A percentile compares a stretch with the other conserved stretches of the same genome.
phyloP scores from a whole-genome alignment of 805 yeast genomes.

The Saccharomycopsis sp. region DNA sequence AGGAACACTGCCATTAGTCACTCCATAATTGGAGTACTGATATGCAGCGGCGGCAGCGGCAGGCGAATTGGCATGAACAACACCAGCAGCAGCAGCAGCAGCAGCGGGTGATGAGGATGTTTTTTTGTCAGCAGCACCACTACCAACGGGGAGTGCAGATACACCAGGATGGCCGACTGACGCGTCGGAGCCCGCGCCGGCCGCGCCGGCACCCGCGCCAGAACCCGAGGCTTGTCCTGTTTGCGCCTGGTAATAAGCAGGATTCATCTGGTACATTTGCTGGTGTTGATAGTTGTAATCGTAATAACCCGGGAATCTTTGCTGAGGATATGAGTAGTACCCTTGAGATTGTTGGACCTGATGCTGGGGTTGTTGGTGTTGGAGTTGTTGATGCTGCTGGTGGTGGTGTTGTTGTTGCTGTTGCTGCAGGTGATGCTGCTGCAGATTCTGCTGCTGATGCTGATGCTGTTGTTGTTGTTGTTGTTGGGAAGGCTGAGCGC shows the following conservation, averaged over 20 bases:
- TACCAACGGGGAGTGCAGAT: background rate
- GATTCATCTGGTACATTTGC: background rate
- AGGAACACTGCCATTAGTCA: background rate
- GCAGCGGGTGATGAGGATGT: background rate
- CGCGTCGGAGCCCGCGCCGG: background rate
- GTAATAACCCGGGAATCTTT: background rate
- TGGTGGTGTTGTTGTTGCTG: background rate
- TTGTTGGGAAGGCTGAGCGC: too few species aligned
- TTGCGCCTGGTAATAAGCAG: background rate
- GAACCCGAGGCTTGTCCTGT: background rate
- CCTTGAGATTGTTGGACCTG: background rate
- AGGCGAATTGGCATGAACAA: too few species aligned
- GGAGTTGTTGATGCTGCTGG: too few species aligned
- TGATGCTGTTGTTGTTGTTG: constrained; percentile 1
- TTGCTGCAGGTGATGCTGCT: background rate
- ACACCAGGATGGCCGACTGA: background rate
- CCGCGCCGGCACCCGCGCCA: background rate
- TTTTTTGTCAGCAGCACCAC: background rate
- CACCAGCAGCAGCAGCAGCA: background rate
- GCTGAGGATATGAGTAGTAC: background rate
- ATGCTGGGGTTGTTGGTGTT: too few species aligned
- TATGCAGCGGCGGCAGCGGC: background rate
- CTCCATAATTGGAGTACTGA: background rate
- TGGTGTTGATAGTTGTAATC: background rate
- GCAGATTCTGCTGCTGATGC: background rate